phyloP scores from a whole-genome alignment of 75 land plant genomes.

The Sequoiadendron giganteum region DNA sequence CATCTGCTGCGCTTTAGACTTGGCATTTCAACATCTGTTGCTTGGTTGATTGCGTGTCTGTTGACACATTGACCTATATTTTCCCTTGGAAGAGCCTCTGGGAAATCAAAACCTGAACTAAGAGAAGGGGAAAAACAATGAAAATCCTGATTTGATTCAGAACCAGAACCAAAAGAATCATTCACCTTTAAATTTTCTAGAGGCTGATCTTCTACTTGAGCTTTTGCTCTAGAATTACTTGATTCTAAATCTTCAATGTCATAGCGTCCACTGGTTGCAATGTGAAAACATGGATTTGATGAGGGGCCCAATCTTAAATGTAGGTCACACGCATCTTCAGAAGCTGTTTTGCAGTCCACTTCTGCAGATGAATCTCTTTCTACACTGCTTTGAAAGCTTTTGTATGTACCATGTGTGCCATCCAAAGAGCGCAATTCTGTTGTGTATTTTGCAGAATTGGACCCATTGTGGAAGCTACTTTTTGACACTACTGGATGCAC shows the following conservation, averaged over 20 bases:
- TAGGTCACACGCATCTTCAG: conserved; percentile 6
- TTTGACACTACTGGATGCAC: background rate
- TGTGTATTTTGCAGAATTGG: background rate
- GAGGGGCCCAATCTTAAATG: conserved; percentile 15
- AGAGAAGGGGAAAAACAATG: conserved; percentile 5
- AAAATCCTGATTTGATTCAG: conserved; percentile 8
- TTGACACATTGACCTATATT: background rate
- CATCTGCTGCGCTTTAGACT: conserved; percentile 1
- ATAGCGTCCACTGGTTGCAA: background rate
- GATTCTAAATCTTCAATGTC: conserved; percentile 18
- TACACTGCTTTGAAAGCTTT: background rate
- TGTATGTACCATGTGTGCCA: conserved; percentile 4
- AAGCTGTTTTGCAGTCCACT: background rate
- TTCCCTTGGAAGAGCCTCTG: background rate
- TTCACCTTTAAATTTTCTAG: conserved; percentile 8
- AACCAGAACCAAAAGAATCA: conserved; percentile 13
- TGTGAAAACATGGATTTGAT: conserved; percentile 1
- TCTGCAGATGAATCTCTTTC: conserved; percentile 10
- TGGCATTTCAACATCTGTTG: conserved; percentile 3
- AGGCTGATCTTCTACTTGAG: background rate
- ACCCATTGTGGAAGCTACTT: background rate
- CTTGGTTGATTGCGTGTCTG: background rate
- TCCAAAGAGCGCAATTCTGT: background rate
- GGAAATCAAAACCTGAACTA: conserved; percentile 3
- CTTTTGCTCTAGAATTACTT: conserved; percentile 13